Conservation (phyloP, 2,329 filamentous ascomycete species). For the Neonectria magnoliae region DNA sequence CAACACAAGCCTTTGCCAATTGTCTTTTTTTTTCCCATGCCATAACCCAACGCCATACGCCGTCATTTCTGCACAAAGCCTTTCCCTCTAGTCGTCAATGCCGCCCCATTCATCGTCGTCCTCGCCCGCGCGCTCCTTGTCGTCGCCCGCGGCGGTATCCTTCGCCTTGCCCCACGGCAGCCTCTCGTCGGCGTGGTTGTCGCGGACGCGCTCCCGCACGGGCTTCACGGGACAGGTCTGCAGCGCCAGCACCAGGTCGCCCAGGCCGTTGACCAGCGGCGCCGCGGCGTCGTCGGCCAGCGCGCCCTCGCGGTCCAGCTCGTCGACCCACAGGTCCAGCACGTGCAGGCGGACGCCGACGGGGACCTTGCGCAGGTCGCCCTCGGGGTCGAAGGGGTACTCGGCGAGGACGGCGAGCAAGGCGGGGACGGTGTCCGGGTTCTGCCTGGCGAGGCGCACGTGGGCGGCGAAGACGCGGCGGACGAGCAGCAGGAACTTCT, state of each 20-base stretch:
- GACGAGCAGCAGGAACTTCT: slow-evolving; percentile 92
- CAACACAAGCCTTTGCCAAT: slow-evolving; percentile 20
- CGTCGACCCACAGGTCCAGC: slow-evolving; percentile 91
- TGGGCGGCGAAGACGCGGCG: slow-evolving; percentile 80
- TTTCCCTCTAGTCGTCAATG: slow-evolving; percentile 67
- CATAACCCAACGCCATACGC: slow-evolving; percentile 42
- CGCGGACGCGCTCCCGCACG: slow-evolving; percentile 74
- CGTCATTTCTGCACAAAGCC: neutral
- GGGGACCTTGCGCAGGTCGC: slow-evolving; percentile 69
- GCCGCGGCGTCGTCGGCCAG: slow-evolving; percentile 52
- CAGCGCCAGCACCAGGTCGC: slow-evolving; percentile 66
- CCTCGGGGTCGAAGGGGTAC: slow-evolving; percentile 49
- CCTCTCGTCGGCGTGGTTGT: slow-evolving; percentile 78
- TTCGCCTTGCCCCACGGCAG: slow-evolving; percentile 65
- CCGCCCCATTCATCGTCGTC: slow-evolving; percentile 70
- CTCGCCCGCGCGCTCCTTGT: slow-evolving; percentile 55
- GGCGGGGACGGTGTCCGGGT: slow-evolving; percentile 43
- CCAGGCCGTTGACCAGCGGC: slow-evolving; percentile 63
- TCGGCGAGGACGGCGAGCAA: slow-evolving; percentile 43
- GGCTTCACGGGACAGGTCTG: slow-evolving; percentile 73
- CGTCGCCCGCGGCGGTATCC: slow-evolving; percentile 49
- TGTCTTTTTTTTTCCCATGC: slow-evolving; percentile 32
- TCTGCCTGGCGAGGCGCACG: slow-evolving; percentile 59
- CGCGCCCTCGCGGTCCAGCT: slow-evolving; percentile 77
- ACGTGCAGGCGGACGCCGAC: slow-evolving; percentile 89